phyloP scores from a whole-genome alignment of 2,329 filamentous ascomycete species.

The Botrytis byssoidea region DNA sequence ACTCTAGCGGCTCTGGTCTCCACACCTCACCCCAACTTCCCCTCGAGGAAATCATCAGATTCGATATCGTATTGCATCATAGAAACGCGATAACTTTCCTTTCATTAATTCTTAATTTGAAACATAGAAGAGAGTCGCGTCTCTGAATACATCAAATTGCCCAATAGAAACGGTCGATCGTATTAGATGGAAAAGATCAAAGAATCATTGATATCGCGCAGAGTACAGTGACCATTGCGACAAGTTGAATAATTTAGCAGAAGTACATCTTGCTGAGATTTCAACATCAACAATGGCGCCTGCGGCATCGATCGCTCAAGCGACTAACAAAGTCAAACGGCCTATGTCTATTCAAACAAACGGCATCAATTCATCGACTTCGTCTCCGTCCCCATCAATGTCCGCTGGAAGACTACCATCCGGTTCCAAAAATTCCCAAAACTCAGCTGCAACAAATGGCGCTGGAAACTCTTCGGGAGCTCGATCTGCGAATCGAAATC shows the following conservation, averaged over 20 bases:
- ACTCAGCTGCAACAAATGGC: constrained; percentile 48
- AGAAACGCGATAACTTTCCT: not conserved
- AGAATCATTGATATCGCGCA: constrained; percentile 12
- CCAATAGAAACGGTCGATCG: not conserved
- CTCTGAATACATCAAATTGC: not conserved
- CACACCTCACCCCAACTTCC: constrained; percentile 14
- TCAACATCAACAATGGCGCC: constrained; percentile 33
- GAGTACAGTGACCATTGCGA: constrained; percentile 9
- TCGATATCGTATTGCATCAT: constrained; percentile 12
- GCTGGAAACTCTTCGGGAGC: constrained; percentile 39
- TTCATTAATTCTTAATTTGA: not conserved
- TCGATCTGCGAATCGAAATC: constrained; percentile 56
- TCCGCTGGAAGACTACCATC: constrained; percentile 56
- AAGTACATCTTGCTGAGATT: not conserved
- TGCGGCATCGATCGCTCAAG: constrained; percentile 33
- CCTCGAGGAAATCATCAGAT: constrained; percentile 11
- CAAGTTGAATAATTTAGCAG: not conserved
- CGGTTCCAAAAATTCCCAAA: constrained; percentile 51
- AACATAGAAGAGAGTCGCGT: not conserved
- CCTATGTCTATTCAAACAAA: constrained; percentile 55
- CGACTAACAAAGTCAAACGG: constrained; percentile 61
- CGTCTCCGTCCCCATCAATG: constrained; percentile 49
- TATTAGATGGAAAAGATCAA: constrained; percentile 13
- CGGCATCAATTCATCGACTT: constrained; percentile 49
- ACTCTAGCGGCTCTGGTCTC: constrained; percentile 3